Evolutionary conservation across 169 alveolate genomes (phyloP), one percentile per base, ranked within the genome.

Genomic region (Plasmodium gonderi): DNA sequence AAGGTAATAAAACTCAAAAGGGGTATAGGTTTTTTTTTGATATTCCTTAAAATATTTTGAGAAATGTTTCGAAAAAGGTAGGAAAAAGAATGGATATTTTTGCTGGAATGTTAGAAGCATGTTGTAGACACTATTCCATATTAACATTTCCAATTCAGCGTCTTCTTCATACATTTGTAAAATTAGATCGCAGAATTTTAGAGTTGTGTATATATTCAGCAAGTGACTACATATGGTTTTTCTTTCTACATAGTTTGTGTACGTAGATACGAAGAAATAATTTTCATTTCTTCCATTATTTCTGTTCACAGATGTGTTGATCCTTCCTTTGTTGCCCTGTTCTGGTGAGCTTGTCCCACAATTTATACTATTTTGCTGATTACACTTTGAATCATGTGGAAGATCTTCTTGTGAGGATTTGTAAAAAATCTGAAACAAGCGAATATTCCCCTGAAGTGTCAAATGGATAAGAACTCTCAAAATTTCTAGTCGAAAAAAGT

Each of bases 101-200:
- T 90, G 94, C n/a, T 90, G 94, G 49, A 68, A 77, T 47, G 74
- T 90, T 68, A 90, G 49, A 45, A 90, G 94, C 14, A 90, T 9
- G 11, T 78, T 76, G 72, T 90, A 78, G 23, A 90, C 23, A 36
- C 51, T 40, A 77, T 51, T 90, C 94, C 94, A 90, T 49, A 90
- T 33, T 23, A 60, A 42, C 94, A 90, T 90, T 45, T 90, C 94
- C n/a, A 90, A 65, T 26, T 77, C 82, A 31, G 78, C 47, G 40
- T 90, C 64, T 2, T 65, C 49, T 2, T 65, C 49, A 90, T 29
- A 90, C 9, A 31, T 67, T 29, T 26, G 36, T 20, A 54, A 17
- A 14, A 90, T 33, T 64, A 49, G 33, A 38, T n/a, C 23, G 69
- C 90, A 60, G 51, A 90, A 77, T 12, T 90, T 65, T 9, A 90